Conservation (phyloP, 2,329 filamentous ascomycete species). For the Trichoderma oligosporum region DNA sequence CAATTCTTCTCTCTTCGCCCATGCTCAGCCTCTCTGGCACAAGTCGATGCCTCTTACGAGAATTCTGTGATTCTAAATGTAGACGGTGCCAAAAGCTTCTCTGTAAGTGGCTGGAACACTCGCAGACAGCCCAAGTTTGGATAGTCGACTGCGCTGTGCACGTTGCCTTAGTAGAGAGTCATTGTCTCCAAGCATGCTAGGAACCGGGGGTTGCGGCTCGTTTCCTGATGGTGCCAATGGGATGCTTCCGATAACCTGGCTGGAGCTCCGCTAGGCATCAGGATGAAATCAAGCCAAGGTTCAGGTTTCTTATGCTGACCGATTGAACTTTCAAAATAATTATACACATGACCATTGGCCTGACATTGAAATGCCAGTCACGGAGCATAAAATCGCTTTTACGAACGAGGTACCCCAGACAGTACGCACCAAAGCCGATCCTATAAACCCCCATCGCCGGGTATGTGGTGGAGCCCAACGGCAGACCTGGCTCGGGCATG, state of each 20-base stretch:
- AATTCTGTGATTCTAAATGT: slow-evolving; percentile 3
- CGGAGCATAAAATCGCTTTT: slow-evolving; percentile 12
- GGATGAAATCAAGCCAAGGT: slow-evolving; percentile 7
- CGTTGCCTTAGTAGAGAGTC: slow-evolving; percentile 10
- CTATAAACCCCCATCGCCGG: slow-evolving; percentile 8
- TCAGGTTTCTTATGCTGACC: slow-evolving; percentile 12
- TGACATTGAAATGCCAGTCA: not conserved
- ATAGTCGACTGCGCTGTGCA: slow-evolving; percentile 2
- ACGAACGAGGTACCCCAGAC: slow-evolving; percentile 9
- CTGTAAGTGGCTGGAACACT: slow-evolving; percentile 1
- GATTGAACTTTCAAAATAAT: not conserved
- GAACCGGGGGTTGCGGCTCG: slow-evolving; percentile 6
- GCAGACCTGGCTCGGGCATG: slow-evolving; percentile 16
- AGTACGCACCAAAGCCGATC: slow-evolving; percentile 18
- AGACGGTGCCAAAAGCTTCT: not conserved
- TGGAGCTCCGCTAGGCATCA: slow-evolving; percentile 14
- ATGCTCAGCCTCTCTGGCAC: slow-evolving; percentile 25
- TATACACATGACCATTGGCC: slow-evolving; percentile 1
- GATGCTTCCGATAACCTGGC: slow-evolving; percentile 3
- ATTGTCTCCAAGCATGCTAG: slow-evolving; percentile 10
- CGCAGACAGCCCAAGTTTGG: not conserved
- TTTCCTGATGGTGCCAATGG: slow-evolving; percentile 9
- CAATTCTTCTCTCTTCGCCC: slow-evolving; percentile 38
- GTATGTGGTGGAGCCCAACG: slow-evolving; percentile 18
- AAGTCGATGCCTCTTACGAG: not conserved